phyloP scores from a whole-genome alignment of 2,329 filamentous ascomycete species.

The Fusarium bulbicola region DNA sequence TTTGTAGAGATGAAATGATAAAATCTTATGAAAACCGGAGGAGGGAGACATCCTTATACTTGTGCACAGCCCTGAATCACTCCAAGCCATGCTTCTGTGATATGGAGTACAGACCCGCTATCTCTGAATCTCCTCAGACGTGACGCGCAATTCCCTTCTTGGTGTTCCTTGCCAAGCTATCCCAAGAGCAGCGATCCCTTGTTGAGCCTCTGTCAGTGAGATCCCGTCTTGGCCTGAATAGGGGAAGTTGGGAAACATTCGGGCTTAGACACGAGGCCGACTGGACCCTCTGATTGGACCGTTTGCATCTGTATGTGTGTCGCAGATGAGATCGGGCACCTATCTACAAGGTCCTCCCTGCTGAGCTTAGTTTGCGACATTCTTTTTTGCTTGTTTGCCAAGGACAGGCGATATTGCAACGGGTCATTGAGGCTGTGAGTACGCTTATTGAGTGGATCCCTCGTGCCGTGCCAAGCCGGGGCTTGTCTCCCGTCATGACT shows the following conservation, averaged over 20 bases:
- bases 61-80: conserved; percentile 13
- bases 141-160: conserved; percentile 39
- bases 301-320: conserved; percentile 28
- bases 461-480: conserved; percentile 32
- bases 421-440: conserved; percentile 28
- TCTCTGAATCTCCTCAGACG: conserved; percentile 13
- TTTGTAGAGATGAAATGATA: not conserved
- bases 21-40: not conserved
- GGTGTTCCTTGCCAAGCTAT: conserved; percentile 36
- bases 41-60: conserved; percentile 28
- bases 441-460: conserved; percentile 2
- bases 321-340: conserved; percentile 41
- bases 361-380: conserved; percentile 8
- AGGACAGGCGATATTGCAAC: conserved; percentile 13
- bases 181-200: conserved; percentile 36
- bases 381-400: not conserved
- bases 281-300: conserved; percentile 15
- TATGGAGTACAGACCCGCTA: conserved; percentile 34
- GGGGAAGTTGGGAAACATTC: conserved; percentile 17
- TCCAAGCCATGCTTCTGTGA: not conserved
- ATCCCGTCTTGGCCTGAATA: conserved; percentile 10
- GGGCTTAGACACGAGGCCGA: conserved; percentile 29
- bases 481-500: not conserved
- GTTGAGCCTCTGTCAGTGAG: conserved; percentile 8
- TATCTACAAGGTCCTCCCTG: conserved; percentile 26